Percentiles rank a stretch among this genome's conserved stretches.
Conservation (phyloP, 768 basidiomycete species). For the Russula sp. region DNA sequence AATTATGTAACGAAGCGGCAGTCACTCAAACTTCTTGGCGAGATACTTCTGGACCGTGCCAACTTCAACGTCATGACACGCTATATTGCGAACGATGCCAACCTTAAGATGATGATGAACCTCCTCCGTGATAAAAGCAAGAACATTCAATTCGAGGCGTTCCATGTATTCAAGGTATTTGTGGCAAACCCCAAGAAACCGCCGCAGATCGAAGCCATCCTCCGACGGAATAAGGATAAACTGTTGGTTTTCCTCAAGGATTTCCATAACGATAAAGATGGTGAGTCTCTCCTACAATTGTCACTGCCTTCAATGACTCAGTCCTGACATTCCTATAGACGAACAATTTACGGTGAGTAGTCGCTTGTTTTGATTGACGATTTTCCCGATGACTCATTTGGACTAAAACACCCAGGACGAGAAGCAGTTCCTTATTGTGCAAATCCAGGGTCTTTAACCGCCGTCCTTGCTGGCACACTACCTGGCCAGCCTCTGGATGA, state of each 20-base stretch:
- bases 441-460: slow-evolving; percentile 73
- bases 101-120: slow-evolving; percentile 99
- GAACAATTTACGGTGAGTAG: slow-evolving; percentile 83
- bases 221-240: slow-evolving; percentile 93
- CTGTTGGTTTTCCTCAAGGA: slow-evolving; percentile 81
- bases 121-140: slow-evolving; percentile 96
- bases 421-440: slow-evolving; percentile 93
- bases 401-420: slow-evolving; percentile 55
- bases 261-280: slow-evolving; percentile 99
- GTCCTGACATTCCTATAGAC: slow-evolving; percentile 45
- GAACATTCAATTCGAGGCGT: slow-evolving; percentile 99
- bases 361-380: not conserved
- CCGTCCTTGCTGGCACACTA: not conserved
- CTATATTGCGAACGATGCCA: slow-evolving; percentile 92
- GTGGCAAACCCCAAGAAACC: slow-evolving; percentile 99
- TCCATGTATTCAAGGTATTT: slow-evolving; percentile 99
- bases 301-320: not conserved
- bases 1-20: slow-evolving; percentile 99
- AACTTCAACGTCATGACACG: slow-evolving; percentile 99
- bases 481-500: not conserved
- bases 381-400: slow-evolving; percentile 16
- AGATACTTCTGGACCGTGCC: slow-evolving; percentile 94
- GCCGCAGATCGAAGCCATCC: slow-evolving; percentile 85
- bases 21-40: slow-evolving; percentile 95
- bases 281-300: slow-evolving; percentile 42